Percentiles rank a stretch among this genome's conserved stretches.
Evolutionary conservation across 345 rosid genomes (phyloP).

Genomic region (Raphanus sativus): DNA sequence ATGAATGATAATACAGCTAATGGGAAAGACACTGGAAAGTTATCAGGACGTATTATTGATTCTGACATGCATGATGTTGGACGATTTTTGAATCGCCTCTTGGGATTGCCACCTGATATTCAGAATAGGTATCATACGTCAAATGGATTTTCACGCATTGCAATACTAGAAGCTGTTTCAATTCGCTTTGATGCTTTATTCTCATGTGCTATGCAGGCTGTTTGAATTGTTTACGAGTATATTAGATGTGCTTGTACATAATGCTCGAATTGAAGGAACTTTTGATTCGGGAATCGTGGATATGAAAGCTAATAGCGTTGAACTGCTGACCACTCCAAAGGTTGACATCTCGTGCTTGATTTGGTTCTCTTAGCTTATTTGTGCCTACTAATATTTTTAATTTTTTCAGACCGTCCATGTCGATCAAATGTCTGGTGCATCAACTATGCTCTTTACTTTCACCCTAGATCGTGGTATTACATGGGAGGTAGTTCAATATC

Average conservation of each 20-base stretch:
- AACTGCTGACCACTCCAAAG: constrained; percentile 85
- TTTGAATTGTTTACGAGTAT: constrained; percentile 88
- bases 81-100: constrained; percentile 87
- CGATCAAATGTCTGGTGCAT: constrained; percentile 94
- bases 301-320: constrained; percentile 82
- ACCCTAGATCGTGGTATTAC: constrained; percentile 91
- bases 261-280: constrained; percentile 93
- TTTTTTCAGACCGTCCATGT: constrained; percentile 80
- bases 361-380: constrained; percentile 17
- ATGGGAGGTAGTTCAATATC: constrained; percentile 71
- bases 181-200: constrained; percentile 13
- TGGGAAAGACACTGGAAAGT: constrained; percentile 77
- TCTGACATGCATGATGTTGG: constrained; percentile 99
- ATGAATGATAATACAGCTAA: constrained; percentile 52
- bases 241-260: constrained; percentile 84
- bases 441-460: constrained; percentile 85
- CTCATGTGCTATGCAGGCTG: constrained; percentile 54
- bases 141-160: background rate
- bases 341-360: constrained; percentile 42
- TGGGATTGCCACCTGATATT: constrained; percentile 95
- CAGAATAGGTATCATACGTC: constrained; percentile 67
- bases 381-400: constrained; percentile 28
- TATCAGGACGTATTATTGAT: constrained; percentile 94
- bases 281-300: constrained; percentile 96
- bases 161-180: constrained; percentile 8